These are phyloP conservation scores for Irpex rosettiformis DNA, from an alignment of 1,284 basidiomycete species.

Conservation along the genomic window DNA sequence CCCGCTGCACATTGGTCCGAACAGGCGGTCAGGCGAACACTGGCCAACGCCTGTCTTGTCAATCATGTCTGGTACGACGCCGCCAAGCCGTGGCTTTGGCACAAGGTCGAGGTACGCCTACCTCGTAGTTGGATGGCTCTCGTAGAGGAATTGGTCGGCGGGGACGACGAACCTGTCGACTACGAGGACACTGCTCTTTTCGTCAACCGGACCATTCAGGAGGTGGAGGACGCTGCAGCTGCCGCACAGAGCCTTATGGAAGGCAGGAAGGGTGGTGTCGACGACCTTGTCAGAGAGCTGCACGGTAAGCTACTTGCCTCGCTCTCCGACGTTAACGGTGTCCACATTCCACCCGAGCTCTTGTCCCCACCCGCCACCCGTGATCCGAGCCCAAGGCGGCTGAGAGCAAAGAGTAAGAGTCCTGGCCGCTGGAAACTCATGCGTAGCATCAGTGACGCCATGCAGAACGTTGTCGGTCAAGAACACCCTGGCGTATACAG, in stretches of 20 bases:
- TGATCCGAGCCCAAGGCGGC: conserved; percentile 72
- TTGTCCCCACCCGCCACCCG: conserved; percentile 74
- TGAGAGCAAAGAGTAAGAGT: conserved; percentile 70
- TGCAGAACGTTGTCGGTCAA: conserved; percentile 61
- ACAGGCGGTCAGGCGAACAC: conserved; percentile 53
- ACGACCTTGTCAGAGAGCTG: conserved; percentile 45
- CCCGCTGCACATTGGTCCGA: conserved; percentile 70
- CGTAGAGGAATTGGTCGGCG: conserved; percentile 69
- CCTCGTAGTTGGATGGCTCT: conserved; percentile 78
- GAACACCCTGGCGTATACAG: conserved; percentile 68
- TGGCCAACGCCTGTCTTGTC: conserved; percentile 67
- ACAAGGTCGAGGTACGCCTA: conserved; percentile 72
- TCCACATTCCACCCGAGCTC: conserved; percentile 64
- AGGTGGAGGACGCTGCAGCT: conserved; percentile 56
- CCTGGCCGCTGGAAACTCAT: conserved; percentile 80
- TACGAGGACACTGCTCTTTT: conserved; percentile 55
- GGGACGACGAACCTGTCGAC: conserved; percentile 48
- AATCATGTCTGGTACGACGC: conserved; percentile 73
- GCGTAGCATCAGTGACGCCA: conserved; percentile 69
- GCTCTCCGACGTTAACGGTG: conserved; percentile 54
- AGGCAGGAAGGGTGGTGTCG: conserved; percentile 28
- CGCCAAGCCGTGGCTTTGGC: conserved; percentile 80
- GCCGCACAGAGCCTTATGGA: conserved; percentile 31
- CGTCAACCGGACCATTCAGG: conserved; percentile 61
- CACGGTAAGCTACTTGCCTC: conserved; percentile 60